Conservation (phyloP, 2,329 filamentous ascomycete species). For the Sodiomyces alkalinus region DNA sequence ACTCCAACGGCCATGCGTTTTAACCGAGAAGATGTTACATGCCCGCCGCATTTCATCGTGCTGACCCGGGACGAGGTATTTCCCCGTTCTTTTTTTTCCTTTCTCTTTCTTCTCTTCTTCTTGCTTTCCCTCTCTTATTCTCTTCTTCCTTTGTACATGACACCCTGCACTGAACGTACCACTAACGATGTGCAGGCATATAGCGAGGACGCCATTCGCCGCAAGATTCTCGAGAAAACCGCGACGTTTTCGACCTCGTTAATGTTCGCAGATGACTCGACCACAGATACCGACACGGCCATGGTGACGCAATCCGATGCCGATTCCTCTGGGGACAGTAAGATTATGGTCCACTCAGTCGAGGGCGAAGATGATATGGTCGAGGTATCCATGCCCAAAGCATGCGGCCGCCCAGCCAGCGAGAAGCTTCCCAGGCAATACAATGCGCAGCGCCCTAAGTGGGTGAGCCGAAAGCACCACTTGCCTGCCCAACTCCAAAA, state of each 20-base stretch:
- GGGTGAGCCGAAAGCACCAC: conserved; percentile 34
- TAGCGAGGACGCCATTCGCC: conserved; percentile 54
- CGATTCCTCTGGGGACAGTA: conserved; percentile 52
- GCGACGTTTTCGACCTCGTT: conserved; percentile 61
- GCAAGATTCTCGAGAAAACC: conserved; percentile 65
- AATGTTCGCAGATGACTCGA: conserved; percentile 32
- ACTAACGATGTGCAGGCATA: conserved; percentile 21
- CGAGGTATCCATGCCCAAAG: conserved; percentile 58
- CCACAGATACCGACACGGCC: conserved; percentile 52
- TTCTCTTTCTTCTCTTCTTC: conserved; percentile 8
- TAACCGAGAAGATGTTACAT: conserved; percentile 13
- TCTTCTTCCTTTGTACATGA: no score
- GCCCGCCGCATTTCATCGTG: conserved; percentile 55
- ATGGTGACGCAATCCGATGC: conserved; percentile 47
- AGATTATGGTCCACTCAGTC: conserved; percentile 62
- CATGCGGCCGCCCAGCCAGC: conserved; percentile 5
- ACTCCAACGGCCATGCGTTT: conserved; percentile 1
- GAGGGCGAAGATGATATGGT: conserved; percentile 85
- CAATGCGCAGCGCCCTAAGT: conserved; percentile 35
- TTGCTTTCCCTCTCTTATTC: no score
- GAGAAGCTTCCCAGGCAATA: conserved; percentile 26
- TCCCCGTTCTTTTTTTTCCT: conserved; percentile 9
- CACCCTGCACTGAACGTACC: no score
- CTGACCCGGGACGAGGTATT: conserved; percentile 60
- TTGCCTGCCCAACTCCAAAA: conserved; percentile 50